Percentiles rank a stretch among this genome's conserved stretches.
These are phyloP conservation scores for Zymoseptoria crescenta DNA, from an alignment of 2,329 filamentous ascomycete genomes.

Conservation along the genomic window DNA sequence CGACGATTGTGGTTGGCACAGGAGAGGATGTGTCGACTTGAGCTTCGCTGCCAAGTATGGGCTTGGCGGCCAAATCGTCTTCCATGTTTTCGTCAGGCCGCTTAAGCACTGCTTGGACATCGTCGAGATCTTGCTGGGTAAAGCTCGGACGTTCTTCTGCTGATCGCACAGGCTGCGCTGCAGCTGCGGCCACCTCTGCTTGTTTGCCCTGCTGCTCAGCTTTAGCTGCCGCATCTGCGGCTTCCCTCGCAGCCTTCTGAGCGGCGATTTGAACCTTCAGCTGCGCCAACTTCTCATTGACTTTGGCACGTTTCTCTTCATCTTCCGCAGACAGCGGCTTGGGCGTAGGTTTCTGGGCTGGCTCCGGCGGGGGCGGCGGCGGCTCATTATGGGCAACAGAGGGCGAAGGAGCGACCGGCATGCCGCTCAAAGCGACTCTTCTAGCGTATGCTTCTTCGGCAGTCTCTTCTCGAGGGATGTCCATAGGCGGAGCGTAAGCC, in stretches of 20 bases:
- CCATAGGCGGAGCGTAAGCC: neutral
- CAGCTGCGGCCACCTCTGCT: neutral
- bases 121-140: neutral
- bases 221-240: neutral
- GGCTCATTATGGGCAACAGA: neutral
- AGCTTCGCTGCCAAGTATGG: neutral
- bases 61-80: neutral
- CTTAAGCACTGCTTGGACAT: constrained; percentile 1
- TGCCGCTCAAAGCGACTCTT: constrained; percentile 49
- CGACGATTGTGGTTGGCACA: neutral
- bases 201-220: neutral
- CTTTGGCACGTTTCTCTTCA: constrained; percentile 16
- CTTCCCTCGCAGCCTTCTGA: constrained; percentile 1
- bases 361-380: constrained; percentile 18
- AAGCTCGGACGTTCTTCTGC: neutral
- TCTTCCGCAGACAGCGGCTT: constrained; percentile 5
- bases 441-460: constrained; percentile 64
- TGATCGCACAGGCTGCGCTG: neutral
- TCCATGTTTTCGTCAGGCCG: neutral
- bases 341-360: constrained; percentile 19
- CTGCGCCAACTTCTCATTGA: constrained; percentile 19
- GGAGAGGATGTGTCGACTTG: neutral
- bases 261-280: constrained; percentile 19
- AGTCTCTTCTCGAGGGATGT: constrained; percentile 44
- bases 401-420: constrained; percentile 15